phyloP scores from a whole-genome alignment of 2,329 filamentous ascomycete species.

The Aspergillus oerlinghausenensis region DNA sequence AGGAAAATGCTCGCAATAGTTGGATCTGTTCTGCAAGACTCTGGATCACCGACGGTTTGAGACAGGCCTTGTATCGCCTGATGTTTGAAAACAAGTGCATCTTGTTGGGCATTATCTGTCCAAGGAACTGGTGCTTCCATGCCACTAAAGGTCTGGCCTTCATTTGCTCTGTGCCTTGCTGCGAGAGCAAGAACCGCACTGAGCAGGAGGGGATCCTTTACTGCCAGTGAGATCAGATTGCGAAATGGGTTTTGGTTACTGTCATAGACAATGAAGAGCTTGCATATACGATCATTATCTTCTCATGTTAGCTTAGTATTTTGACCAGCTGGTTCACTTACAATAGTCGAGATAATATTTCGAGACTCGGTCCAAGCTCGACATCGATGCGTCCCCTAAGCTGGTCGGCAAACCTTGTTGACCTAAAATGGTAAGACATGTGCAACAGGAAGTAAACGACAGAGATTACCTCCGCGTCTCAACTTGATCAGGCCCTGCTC shows the following conservation, averaged over 20 bases:
- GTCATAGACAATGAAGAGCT: slow-evolving; percentile 26
- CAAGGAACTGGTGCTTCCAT: slow-evolving; percentile 4
- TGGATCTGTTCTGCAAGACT: slow-evolving; percentile 17
- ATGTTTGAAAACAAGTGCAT: slow-evolving; percentile 32
- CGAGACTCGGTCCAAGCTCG: slow-evolving; percentile 13
- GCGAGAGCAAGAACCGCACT: slow-evolving; percentile 27
- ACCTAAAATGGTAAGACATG: slow-evolving; percentile 1
- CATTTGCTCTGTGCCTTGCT: slow-evolving; percentile 25
- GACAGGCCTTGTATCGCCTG: slow-evolving; percentile 30
- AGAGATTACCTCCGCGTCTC: no score
- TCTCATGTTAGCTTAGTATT: not conserved
- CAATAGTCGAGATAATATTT: slow-evolving; percentile 28
- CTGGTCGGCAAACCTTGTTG: not conserved
- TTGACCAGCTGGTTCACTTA: slow-evolving; percentile 6
- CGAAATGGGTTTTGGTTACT: slow-evolving; percentile 26
- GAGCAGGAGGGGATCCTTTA: slow-evolving; percentile 20
- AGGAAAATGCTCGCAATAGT: slow-evolving; percentile 34
- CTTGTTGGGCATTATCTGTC: slow-evolving; percentile 16
- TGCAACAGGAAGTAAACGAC: no score
- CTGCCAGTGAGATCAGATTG: slow-evolving; percentile 22
- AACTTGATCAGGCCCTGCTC: not conserved
- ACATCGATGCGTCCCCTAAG: slow-evolving; percentile 9
- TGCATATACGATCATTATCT: slow-evolving; percentile 29
- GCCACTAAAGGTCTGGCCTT: slow-evolving; percentile 17
- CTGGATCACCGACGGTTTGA: slow-evolving; percentile 12